These are phyloP conservation scores for Kodamaea restingae DNA, from an alignment of 805 yeast species.

Conservation along the genomic window DNA sequence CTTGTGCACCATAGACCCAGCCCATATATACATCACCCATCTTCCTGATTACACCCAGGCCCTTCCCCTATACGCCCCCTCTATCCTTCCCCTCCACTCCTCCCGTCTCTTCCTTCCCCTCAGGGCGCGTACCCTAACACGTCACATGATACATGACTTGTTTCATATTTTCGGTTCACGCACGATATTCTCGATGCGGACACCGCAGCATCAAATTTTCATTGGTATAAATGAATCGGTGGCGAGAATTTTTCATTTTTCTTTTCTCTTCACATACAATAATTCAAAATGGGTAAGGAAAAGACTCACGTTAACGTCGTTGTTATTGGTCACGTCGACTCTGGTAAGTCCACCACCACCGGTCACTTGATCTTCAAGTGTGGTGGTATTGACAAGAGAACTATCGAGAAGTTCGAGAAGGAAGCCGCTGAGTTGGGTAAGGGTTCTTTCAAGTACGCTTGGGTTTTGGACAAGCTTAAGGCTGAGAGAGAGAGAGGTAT, in stretches of 20 bases:
- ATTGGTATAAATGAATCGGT: slow-evolving; percentile 7
- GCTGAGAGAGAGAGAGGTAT: slow-evolving; percentile 97
- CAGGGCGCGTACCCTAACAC: background rate
- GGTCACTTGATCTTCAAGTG: slow-evolving; percentile 99
- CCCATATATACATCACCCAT: no score
- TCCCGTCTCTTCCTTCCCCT: no score
- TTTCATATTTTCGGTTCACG: background rate
- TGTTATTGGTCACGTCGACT: slow-evolving; percentile 99
- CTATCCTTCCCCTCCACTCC: no score
- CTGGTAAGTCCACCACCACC: slow-evolving; percentile 93
- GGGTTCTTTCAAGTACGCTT: slow-evolving; percentile 97
- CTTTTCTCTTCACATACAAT: slow-evolving; percentile 11
- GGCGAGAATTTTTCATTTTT: slow-evolving; percentile 8
- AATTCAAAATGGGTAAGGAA: slow-evolving; percentile 71
- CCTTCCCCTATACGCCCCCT: no score
- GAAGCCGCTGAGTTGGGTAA: slow-evolving; percentile 97
- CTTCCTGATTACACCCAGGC: no score
- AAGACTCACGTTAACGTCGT: slow-evolving; percentile 99
- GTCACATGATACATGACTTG: no score
- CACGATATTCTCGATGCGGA: background rate
- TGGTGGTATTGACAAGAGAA: slow-evolving; percentile 99
- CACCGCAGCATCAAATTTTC: slow-evolving; percentile 1
- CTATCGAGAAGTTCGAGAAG: slow-evolving; percentile 96
- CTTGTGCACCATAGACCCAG: no score
- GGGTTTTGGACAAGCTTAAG: slow-evolving; percentile 94